Evolutionary conservation across 2,329 filamentous ascomycete species (phyloP).

Genomic region (Chalaropsis ovoidea): DNA sequence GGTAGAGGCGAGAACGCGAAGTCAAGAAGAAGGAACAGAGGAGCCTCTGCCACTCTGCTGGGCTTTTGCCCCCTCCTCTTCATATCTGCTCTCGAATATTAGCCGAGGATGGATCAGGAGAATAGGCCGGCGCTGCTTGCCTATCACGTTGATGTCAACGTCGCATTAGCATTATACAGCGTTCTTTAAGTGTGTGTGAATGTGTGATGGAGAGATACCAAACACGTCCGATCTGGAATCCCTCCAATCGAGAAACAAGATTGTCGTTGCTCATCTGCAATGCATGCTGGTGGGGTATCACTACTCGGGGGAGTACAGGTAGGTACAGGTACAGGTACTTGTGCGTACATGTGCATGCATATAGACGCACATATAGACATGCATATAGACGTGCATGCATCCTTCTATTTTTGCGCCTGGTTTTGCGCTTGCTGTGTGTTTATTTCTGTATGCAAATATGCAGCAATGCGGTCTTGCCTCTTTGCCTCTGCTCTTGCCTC

Average conservation of each 20-base stretch:
- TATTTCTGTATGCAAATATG: neutral
- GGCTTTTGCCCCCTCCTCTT: neutral
- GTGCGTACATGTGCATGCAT: neutral
- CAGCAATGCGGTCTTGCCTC: neutral
- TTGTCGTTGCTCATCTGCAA: slow-evolving; percentile 6
- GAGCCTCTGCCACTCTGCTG: neutral
- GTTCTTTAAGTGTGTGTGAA: neutral
- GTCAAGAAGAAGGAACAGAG: neutral
- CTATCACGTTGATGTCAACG: neutral
- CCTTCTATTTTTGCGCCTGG: neutral
- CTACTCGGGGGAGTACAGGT: neutral
- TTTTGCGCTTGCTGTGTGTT: neutral
- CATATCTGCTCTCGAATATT: neutral
- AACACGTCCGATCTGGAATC: neutral
- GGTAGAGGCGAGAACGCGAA: too few species aligned
- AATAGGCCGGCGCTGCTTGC: neutral
- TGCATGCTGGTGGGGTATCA: neutral
- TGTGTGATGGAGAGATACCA: neutral
- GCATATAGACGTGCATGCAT: neutral
- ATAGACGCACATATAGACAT: neutral
- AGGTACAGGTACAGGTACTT: neutral
- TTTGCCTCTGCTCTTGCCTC: neutral
- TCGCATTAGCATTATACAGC: neutral
- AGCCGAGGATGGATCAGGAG: neutral
- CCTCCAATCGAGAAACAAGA: neutral